A percentile compares a stretch with the other conserved stretches of the same genome.
These are phyloP conservation scores for Hypoxylon lenormandii DNA, from an alignment of 495 filamentous ascomycete species.

Conservation along the genomic window DNA sequence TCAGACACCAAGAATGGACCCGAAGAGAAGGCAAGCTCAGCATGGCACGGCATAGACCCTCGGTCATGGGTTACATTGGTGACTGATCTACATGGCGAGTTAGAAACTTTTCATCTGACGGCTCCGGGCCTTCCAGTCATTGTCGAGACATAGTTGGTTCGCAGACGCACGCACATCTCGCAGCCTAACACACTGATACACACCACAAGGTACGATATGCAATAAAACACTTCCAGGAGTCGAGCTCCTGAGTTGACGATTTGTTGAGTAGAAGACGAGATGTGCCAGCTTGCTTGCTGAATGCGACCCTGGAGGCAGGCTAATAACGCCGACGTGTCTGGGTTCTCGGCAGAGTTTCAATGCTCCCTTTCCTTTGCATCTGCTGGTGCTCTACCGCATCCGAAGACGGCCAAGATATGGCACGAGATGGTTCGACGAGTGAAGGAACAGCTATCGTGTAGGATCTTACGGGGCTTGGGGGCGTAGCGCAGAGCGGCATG, in stretches of 20 bases:
- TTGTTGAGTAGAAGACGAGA: slow-evolving; percentile 31
- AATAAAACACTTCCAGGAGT: slow-evolving; percentile 6
- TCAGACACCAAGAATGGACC: background rate
- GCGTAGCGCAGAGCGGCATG: slow-evolving; percentile 6
- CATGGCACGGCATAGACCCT: slow-evolving; percentile 28
- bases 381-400: slow-evolving; percentile 2
- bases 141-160: slow-evolving; percentile 28
- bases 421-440: slow-evolving; percentile 9
- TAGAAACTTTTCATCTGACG: slow-evolving; percentile 21
- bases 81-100: slow-evolving; percentile 18
- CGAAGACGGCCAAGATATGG: slow-evolving; percentile 14
- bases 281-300: slow-evolving; percentile 28
- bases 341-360: slow-evolving; percentile 32
- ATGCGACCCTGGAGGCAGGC: slow-evolving; percentile 41
- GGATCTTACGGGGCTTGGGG: slow-evolving; percentile 14
- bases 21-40: background rate
- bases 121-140: slow-evolving; percentile 20
- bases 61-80: slow-evolving; percentile 35
- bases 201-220: slow-evolving; percentile 7
- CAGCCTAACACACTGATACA: slow-evolving; percentile 27
- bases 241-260: slow-evolving; percentile 6
- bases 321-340: slow-evolving; percentile 37
- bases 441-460: slow-evolving; percentile 23
- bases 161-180: slow-evolving; percentile 7
- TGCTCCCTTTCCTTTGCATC: slow-evolving; percentile 1